Evolutionary conservation across 768 basidiomycete genomes (phyloP).

Genomic region (Paxillus involutus): DNA sequence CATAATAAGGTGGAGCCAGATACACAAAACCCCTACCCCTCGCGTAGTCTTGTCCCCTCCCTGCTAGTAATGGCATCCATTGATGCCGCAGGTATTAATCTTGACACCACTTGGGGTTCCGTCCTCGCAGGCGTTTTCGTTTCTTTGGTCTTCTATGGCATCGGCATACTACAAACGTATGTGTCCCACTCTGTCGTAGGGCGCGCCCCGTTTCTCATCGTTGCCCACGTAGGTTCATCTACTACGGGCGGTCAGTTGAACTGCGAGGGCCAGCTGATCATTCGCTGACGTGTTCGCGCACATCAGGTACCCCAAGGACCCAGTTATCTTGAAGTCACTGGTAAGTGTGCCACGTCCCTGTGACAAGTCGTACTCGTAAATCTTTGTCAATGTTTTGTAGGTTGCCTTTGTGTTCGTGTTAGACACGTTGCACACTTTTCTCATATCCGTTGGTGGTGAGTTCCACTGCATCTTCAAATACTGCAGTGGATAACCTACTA

Average conservation of each 20-base stretch:
- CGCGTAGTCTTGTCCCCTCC: too few relatives aligned
- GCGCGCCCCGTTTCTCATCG: background rate
- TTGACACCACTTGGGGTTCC: too few relatives aligned
- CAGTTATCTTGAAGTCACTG: conserved; percentile 11
- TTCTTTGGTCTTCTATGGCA: too few relatives aligned
- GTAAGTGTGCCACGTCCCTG: conserved; percentile 2
- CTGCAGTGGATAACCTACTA: conserved; percentile 2
- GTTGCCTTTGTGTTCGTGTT: conserved; percentile 21
- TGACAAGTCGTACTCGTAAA: background rate
- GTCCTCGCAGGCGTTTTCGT: too few relatives aligned
- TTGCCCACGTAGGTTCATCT: conserved; percentile 17
- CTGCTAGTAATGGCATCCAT: too few relatives aligned
- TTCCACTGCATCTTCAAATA: background rate
- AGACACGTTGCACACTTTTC: conserved; percentile 16
- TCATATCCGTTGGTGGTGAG: conserved; percentile 20
- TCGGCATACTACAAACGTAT: conserved; percentile 13
- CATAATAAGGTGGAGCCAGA: too few relatives aligned
- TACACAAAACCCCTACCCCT: too few relatives aligned
- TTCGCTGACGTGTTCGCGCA: background rate
- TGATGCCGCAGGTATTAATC: too few relatives aligned
- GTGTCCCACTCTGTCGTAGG: background rate
- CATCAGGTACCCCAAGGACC: conserved; percentile 17
- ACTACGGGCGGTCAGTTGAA: conserved; percentile 23
- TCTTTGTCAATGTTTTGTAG: background rate
- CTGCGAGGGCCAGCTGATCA: background rate